Conservation (phyloP, 169 alveolate species). For the Plasmodium vivax region DNA sequence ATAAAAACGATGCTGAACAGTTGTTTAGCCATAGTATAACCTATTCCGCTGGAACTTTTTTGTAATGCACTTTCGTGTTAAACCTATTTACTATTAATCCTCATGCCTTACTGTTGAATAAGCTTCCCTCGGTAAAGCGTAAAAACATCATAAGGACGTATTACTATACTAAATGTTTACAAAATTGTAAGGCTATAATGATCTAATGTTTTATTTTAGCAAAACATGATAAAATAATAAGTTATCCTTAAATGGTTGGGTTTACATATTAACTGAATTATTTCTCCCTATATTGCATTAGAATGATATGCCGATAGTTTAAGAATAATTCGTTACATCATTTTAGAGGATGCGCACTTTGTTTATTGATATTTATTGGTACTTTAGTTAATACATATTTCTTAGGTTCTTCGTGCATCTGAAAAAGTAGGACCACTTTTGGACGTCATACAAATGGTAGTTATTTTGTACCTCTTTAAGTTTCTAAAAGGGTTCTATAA, state of each 20-base stretch:
- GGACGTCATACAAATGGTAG: neutral
- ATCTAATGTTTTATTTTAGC: neutral
- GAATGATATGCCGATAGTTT: neutral
- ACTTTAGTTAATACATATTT: neutral
- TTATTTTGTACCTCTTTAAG: neutral
- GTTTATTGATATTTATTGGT: neutral
- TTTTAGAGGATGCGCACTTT: neutral
- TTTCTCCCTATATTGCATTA: neutral
- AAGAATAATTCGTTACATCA: neutral
- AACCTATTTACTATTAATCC: neutral
- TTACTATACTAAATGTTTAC: neutral
- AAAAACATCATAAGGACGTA: neutral
- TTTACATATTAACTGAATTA: neutral
- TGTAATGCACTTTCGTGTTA: neutral
- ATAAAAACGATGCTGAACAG: neutral
- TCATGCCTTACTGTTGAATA: neutral
- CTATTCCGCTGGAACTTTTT: neutral
- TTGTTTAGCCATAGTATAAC: neutral
- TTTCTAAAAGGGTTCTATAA: neutral
- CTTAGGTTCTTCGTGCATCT: neutral
- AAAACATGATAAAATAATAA: neutral
- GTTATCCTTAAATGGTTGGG: neutral
- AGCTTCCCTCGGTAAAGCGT: neutral
- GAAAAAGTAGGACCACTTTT: neutral
- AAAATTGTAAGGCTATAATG: neutral